Evolutionary conservation across 1,139 yeast genomes (phyloP).

Genomic region (Yamadazyma triangularis): DNA sequence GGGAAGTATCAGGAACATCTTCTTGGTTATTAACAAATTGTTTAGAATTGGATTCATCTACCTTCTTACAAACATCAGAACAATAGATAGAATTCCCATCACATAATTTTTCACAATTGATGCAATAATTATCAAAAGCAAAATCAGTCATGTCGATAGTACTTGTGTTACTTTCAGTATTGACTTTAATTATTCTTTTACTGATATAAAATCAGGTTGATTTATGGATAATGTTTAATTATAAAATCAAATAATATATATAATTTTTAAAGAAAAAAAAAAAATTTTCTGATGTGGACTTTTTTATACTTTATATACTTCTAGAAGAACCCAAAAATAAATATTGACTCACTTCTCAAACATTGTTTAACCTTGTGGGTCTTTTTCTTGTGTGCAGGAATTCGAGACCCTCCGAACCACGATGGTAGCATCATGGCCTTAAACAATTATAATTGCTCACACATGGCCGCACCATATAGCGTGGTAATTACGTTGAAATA

Average conservation of each 20-base stretch:
- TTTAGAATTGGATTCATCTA: constrained; percentile 30
- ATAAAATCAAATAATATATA: too few species aligned
- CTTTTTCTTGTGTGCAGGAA: neutral
- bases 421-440: neutral
- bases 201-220: too few species aligned
- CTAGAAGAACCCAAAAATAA: neutral
- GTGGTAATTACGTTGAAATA: too few species aligned
- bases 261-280: too few species aligned
- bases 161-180: too few species aligned
- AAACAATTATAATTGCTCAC: too few species aligned
- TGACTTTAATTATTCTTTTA: too few species aligned
- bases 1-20: constrained; percentile 1
- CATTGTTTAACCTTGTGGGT: too few species aligned
- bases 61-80: constrained; percentile 49
- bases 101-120: constrained; percentile 61
- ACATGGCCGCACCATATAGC: too few species aligned
- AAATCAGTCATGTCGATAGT: constrained; percentile 11
- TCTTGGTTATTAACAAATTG: neutral
- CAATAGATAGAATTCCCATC: constrained; percentile 52
- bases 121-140: constrained; percentile 58
- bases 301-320: neutral
- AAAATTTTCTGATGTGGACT: neutral
- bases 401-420: neutral
- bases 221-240: too few species aligned
- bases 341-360: neutral